Conservation (phyloP, 2,329 filamentous ascomycete genomes). For the Botrytis deweyae region DNA sequence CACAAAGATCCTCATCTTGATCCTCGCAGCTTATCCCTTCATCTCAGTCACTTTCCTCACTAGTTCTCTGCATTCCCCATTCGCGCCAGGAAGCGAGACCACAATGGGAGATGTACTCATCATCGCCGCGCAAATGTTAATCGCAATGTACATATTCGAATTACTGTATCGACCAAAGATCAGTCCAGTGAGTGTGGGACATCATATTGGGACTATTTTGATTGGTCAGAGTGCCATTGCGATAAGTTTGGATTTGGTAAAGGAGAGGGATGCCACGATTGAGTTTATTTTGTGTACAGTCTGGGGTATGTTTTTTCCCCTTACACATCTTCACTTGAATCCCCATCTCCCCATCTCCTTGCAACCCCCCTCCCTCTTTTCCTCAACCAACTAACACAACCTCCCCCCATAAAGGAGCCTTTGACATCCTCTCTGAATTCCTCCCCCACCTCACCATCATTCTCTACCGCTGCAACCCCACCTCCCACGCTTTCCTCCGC, state of each 20-base stretch:
- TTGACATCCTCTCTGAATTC: constrained; percentile 48
- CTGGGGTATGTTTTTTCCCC: constrained; percentile 31
- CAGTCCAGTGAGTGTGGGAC: constrained; percentile 44
- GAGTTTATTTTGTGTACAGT: constrained; percentile 37
- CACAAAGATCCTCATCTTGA: constrained; percentile 44
- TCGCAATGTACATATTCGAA: constrained; percentile 49
- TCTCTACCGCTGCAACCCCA: constrained; percentile 45
- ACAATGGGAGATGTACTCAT: constrained; percentile 45
- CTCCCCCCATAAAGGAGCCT: constrained; percentile 41
- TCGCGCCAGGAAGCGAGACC: constrained; percentile 36
- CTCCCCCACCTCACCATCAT: constrained; percentile 48
- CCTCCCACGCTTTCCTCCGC: constrained; percentile 42
- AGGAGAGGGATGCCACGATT: constrained; percentile 36
- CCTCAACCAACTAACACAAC: constrained; percentile 6
- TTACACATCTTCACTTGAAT: neutral
- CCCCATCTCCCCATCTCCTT: neutral
- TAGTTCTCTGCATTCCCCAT: constrained; percentile 39
- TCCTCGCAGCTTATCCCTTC: constrained; percentile 45
- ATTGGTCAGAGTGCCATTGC: constrained; percentile 46
- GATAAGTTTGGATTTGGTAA: constrained; percentile 37
- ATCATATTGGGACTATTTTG: constrained; percentile 42
- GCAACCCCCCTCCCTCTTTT: constrained; percentile 16
- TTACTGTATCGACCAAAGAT: constrained; percentile 45
- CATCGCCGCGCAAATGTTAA: constrained; percentile 44
- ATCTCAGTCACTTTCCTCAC: constrained; percentile 42